Evolutionary conservation across 2,329 filamentous ascomycete genomes (phyloP).

Genomic region (Dactylellina sp.): DNA sequence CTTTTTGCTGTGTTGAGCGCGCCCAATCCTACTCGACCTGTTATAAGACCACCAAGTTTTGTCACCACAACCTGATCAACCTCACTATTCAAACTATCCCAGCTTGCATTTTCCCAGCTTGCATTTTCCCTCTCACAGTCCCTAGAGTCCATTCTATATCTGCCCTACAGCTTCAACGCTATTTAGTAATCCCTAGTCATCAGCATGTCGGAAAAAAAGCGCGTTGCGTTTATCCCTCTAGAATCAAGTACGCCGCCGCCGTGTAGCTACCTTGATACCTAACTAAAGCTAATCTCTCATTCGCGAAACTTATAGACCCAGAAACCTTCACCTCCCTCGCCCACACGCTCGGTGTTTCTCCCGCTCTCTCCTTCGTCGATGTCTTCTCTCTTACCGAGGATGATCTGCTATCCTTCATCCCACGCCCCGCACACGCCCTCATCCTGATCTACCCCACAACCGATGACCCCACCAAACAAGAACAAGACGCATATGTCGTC

Average conservation of each 20-base stretch:
- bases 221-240: conserved; percentile 51
- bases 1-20: not conserved
- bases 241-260: conserved; percentile 50
- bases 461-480: conserved; percentile 58
- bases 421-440: conserved; percentile 86
- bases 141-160: not conserved
- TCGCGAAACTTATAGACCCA: conserved; percentile 69
- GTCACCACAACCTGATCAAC: not conserved
- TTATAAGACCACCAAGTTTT: not conserved
- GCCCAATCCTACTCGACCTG: conserved; percentile 10
- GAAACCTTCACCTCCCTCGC: conserved; percentile 87
- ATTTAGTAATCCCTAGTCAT: not conserved
- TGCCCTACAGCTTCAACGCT: conserved; percentile 5
- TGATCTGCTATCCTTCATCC: conserved; percentile 84
- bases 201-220: conserved; percentile 43
- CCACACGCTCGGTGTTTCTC: conserved; percentile 84
- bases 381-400: conserved; percentile 91
- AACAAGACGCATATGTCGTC: conserved; percentile 67
- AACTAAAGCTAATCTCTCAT: conserved; percentile 37
- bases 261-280: not conserved
- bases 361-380: conserved; percentile 83
- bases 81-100: not conserved
- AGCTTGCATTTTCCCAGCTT: not conserved
- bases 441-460: conserved; percentile 92
- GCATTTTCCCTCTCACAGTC: not conserved